Conservation (phyloP, 768 basidiomycete genomes). For the Hericium rajendrae region DNA sequence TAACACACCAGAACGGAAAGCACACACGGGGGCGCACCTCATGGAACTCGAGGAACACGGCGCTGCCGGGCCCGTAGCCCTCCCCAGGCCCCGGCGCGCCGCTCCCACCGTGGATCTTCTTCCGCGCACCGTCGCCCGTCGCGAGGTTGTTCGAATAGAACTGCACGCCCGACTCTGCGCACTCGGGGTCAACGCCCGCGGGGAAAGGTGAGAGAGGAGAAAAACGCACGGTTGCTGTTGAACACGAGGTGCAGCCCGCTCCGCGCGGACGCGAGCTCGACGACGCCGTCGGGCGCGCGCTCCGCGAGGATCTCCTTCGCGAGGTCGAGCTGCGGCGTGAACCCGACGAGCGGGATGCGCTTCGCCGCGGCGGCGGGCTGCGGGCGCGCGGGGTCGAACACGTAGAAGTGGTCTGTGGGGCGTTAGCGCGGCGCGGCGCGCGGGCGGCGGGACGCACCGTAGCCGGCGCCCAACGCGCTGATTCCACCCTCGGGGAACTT, state of each 20-base stretch:
- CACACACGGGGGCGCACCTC: slow-evolving; percentile 6
- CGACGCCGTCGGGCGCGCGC: slow-evolving; percentile 33
- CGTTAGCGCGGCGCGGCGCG: slow-evolving; percentile 2
- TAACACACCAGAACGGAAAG: not conserved
- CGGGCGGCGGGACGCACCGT: slow-evolving; percentile 34
- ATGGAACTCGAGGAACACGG: slow-evolving; percentile 26
- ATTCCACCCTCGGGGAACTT: slow-evolving; percentile 32
- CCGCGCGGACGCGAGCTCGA: slow-evolving; percentile 43
- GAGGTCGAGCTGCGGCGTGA: slow-evolving; percentile 37
- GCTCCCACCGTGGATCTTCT: slow-evolving; percentile 71
- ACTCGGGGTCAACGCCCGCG: not conserved
- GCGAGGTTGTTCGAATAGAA: slow-evolving; percentile 59
- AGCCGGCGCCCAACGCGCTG: slow-evolving; percentile 27
- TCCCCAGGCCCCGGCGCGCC: slow-evolving; percentile 48
- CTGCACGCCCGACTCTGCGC: slow-evolving; percentile 64
- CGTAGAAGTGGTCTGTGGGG: slow-evolving; percentile 55
- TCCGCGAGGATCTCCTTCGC: slow-evolving; percentile 30
- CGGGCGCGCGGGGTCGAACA: slow-evolving; percentile 31
- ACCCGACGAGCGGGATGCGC: slow-evolving; percentile 28
- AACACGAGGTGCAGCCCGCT: slow-evolving; percentile 55
- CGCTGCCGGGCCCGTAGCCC: slow-evolving; percentile 14
- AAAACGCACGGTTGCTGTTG: slow-evolving; percentile 56
- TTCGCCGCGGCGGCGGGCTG: slow-evolving; percentile 35
- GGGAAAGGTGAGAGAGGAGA: not conserved
- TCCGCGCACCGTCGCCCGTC: slow-evolving; percentile 42